Evolutionary conservation across 2,329 filamentous ascomycete genomes (phyloP).

Genomic region (Ciborinia camelliae): DNA sequence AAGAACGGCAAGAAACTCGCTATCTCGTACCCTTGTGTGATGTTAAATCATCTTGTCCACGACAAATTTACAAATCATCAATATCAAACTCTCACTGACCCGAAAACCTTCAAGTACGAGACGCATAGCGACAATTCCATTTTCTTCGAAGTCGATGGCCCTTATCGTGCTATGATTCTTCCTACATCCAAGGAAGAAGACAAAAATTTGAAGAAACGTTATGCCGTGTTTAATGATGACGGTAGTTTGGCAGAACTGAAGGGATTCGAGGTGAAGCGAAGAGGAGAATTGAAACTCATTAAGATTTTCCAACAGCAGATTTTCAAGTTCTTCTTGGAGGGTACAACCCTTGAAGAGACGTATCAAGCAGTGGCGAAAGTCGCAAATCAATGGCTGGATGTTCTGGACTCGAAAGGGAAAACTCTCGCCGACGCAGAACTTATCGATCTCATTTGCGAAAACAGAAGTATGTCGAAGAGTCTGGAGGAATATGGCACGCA

Average conservation of each 20-base stretch:
- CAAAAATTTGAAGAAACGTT: conserved; percentile 99
- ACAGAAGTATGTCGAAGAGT: conserved; percentile 96
- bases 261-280: conserved; percentile 94
- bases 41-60: conserved; percentile 97
- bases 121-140: conserved; percentile 99
- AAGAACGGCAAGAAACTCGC: conserved; percentile 94
- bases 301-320: conserved; percentile 99
- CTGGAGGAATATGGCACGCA: conserved; percentile 93
- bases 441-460: conserved; percentile 99
- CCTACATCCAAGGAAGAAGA: conserved; percentile 98
- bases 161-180: conserved; percentile 95
- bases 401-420: conserved; percentile 80
- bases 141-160: conserved; percentile 98
- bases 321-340: conserved; percentile 98
- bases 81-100: conserved; percentile 85
- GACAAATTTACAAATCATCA: conserved; percentile 95
- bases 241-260: conserved; percentile 93
- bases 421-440: conserved; percentile 95
- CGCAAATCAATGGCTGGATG: conserved; percentile 94
- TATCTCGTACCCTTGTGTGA: conserved; percentile 98
- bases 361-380: conserved; percentile 91
- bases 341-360: conserved; percentile 79
- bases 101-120: conserved; percentile 80
- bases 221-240: conserved; percentile 98
- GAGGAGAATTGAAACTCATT: conserved; percentile 97